Percentiles rank a stretch among this genome's conserved stretches.
Conservation (phyloP, 2,329 filamentous ascomycete species). For the Aurifilum marmelostoma region DNA sequence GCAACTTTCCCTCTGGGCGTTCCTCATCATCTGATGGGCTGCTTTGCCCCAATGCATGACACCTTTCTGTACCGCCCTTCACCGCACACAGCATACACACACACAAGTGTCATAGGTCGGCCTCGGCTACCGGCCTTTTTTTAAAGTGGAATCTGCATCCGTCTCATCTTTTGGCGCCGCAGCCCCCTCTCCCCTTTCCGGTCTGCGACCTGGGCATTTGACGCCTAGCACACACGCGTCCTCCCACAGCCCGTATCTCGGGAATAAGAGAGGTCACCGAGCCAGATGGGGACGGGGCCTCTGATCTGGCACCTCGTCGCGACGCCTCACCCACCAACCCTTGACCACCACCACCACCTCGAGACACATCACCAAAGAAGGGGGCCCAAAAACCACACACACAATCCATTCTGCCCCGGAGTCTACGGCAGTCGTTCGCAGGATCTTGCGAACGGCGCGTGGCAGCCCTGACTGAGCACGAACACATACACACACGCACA, state of each 20-base stretch:
- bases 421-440: not conserved
- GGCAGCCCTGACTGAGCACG: constrained; percentile 1
- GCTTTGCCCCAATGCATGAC: not conserved
- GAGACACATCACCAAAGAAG: not conserved
- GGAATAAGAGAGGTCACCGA: constrained; percentile 1
- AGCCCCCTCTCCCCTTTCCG: not conserved
- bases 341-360: not conserved
- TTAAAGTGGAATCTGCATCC: not conserved
- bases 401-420: not conserved
- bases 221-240: constrained; percentile 6
- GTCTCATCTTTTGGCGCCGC: constrained; percentile 7
- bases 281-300: not conserved
- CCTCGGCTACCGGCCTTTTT: not conserved
- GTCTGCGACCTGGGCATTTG: not conserved
- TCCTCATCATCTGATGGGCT: not conserved
- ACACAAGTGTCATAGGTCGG: too few relatives aligned
- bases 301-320: not conserved
- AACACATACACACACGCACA: not conserved
- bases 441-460: not conserved
- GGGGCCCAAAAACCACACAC: too few relatives aligned
- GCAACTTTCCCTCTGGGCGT: not conserved
- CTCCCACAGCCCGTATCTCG: not conserved
- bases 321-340: not conserved
- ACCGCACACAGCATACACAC: not conserved
- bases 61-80: too few relatives aligned